Base-by-base conservation (phyloP, 257 asterid genomes). In the Oldenlandia corymbosa region DNA sequence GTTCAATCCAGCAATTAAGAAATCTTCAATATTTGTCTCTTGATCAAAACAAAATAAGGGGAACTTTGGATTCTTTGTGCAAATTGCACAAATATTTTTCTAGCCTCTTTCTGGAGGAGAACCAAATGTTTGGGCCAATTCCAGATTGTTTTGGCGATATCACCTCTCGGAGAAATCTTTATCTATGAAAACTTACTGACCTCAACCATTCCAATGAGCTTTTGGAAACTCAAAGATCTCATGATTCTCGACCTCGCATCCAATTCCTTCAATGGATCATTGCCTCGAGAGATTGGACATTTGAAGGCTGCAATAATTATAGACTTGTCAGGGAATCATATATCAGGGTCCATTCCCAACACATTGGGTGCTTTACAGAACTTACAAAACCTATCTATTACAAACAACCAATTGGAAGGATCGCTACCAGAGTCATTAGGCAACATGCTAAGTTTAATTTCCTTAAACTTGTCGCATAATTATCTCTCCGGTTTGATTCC, bases 51-150 rank as follows among this genome's bases (percentile, higher is more conserved):
- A 28, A 32, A 7, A 17, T 83, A 1, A 7, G 17, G 0, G 46
- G 47, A 12, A 57, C 0, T n/a, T 0, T 57, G 17, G 61, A 56
- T 2, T 17, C 0, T 0, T 28, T 80, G 10, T 80, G 80, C 31
- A 7, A 20, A 1, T 13, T 75, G 48, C 69, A 18, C 10, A 57
- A 9, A 2, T n/a, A n/a, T n/a, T 30, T 83, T 39, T 62, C 39
- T 11, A 30, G 2, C 0, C 6, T 81, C 8, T 0, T 23, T 54
- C 14, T 75, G 42, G 5, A 31, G 7, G 3, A 18, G 12, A 83
- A 75, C 42, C 12, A 47, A 30, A 20, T 73, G 45, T 34, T 45
- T 0, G 78, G 80, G 3, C 31, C 56, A 18, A 46, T 82, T 24
- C 81, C 81, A 0, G 69, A 65, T 26, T 64, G 69, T 24, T 14